These are phyloP conservation scores for Thelephora aurantiotincta DNA, from an alignment of 768 basidiomycete species.

Conservation along the genomic window DNA sequence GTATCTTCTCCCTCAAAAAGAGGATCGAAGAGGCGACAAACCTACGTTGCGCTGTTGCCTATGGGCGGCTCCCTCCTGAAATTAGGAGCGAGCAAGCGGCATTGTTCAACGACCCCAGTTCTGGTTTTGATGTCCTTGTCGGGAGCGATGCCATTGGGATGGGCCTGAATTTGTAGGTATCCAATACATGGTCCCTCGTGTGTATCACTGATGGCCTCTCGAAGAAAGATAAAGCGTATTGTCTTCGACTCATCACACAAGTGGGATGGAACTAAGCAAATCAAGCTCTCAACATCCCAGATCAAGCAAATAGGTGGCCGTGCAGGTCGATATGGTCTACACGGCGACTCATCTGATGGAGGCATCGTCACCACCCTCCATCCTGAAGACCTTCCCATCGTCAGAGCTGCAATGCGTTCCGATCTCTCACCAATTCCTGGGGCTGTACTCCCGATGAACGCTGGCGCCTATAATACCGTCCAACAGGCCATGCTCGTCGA, in stretches of 20 bases:
- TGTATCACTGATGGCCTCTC: not conserved
- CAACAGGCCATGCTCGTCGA: conserved; percentile 28
- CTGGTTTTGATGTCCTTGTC: conserved; percentile 80
- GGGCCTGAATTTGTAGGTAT: conserved; percentile 86
- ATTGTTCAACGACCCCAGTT: conserved; percentile 75
- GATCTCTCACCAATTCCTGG: conserved; percentile 34
- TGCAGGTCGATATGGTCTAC: conserved; percentile 78
- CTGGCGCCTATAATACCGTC: conserved; percentile 14
- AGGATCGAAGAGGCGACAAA: conserved; percentile 56
- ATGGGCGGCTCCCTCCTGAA: conserved; percentile 87
- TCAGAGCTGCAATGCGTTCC: conserved; percentile 39
- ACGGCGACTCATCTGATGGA: conserved; percentile 27
- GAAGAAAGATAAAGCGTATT: conserved; percentile 82
- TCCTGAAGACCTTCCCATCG: conserved; percentile 41
- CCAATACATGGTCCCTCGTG: not conserved
- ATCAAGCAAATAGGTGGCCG: conserved; percentile 93
- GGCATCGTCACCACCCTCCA: conserved; percentile 70
- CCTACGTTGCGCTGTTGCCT: conserved; percentile 80
- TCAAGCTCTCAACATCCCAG: conserved; percentile 49
- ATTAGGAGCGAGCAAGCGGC: conserved; percentile 84
- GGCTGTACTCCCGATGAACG: conserved; percentile 31
- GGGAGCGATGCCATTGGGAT: conserved; percentile 95
- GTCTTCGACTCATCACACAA: conserved; percentile 65
- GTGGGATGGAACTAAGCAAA: conserved; percentile 33
- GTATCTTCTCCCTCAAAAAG: conserved; percentile 69